Conservation (phyloP, 306 rosid genomes). For the Inga laurina region DNA sequence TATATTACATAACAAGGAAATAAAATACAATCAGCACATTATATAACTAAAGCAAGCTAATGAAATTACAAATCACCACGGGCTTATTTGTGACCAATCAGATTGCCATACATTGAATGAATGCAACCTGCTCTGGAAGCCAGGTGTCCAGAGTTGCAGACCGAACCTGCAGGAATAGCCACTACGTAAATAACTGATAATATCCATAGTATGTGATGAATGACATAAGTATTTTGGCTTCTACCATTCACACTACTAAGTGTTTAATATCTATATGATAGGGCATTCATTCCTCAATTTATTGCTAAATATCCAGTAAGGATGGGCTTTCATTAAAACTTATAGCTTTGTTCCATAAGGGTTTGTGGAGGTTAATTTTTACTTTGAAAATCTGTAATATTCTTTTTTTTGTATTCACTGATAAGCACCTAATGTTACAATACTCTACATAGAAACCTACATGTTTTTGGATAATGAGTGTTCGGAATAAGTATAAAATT, state of each 20-base stretch:
- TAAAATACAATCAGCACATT: conserved; percentile 29
- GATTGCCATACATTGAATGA: conserved; percentile 77
- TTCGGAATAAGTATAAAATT: conserved; percentile 12
- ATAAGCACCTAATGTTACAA: neutral
- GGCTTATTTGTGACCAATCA: conserved; percentile 6
- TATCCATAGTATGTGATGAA: too few relatives aligned
- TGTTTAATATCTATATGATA: neutral
- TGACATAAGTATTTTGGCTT: too few relatives aligned
- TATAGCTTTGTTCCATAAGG: neutral
- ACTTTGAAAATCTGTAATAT: neutral
- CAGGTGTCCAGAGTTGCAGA: conserved; percentile 99
- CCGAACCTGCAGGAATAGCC: conserved; percentile 73
- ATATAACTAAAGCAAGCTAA: conserved; percentile 27
- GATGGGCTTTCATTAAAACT: neutral
- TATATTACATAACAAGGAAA: conserved; percentile 36
- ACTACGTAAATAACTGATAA: conserved; percentile 25
- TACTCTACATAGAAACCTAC: conserved; percentile 8
- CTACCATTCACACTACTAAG: too few relatives aligned
- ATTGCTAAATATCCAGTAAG: neutral
- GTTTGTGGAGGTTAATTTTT: neutral
- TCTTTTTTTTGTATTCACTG: neutral
- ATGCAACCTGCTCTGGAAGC: conserved; percentile 99
- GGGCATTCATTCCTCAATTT: neutral
- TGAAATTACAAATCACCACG: conserved; percentile 23
- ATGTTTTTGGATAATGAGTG: conserved; percentile 7